phyloP scores from a whole-genome alignment of 2,329 filamentous ascomycete genomes.

The Tympanopsis confertula region DNA sequence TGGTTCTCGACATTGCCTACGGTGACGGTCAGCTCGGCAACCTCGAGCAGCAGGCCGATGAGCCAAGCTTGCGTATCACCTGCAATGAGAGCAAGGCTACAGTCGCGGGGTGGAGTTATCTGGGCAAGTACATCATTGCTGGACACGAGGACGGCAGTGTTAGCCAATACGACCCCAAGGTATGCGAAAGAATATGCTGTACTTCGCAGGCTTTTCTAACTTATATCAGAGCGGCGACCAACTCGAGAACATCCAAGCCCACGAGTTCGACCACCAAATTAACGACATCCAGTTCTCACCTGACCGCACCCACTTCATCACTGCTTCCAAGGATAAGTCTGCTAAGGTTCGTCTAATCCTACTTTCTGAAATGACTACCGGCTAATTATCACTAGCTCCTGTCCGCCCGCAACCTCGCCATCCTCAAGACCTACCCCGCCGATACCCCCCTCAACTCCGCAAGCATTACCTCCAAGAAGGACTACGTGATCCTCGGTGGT shows the following conservation, averaged over 20 bases:
- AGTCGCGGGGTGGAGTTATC: constrained; percentile 54
- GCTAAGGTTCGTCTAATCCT: constrained; percentile 53
- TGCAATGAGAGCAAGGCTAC: constrained; percentile 56
- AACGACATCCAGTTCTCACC: constrained; percentile 90
- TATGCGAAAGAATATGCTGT: constrained; percentile 17
- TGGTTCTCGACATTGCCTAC: constrained; percentile 50
- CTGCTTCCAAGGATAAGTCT: constrained; percentile 93
- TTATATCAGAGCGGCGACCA: constrained; percentile 60
- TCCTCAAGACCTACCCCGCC: constrained; percentile 82
- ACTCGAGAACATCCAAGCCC: constrained; percentile 67
- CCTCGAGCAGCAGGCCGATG: constrained; percentile 38
- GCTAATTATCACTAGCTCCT: constrained; percentile 44
- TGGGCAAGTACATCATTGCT: constrained; percentile 53
- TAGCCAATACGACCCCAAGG: constrained; percentile 74
- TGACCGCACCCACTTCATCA: constrained; percentile 97
- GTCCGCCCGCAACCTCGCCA: constrained; percentile 72
- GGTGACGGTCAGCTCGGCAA: constrained; percentile 27
- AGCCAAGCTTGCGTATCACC: constrained; percentile 47
- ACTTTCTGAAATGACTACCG: neutral
- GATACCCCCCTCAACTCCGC: constrained; percentile 97
- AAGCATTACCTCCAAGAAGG: constrained; percentile 86
- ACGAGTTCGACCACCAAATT: constrained; percentile 74
- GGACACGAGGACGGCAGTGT: constrained; percentile 53
- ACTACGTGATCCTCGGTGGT: constrained; percentile 94
- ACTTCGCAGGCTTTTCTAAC: constrained; percentile 1